These are phyloP conservation scores for Erysimum cheiri DNA, from an alignment of 441 rosid species.

Conservation along the genomic window DNA sequence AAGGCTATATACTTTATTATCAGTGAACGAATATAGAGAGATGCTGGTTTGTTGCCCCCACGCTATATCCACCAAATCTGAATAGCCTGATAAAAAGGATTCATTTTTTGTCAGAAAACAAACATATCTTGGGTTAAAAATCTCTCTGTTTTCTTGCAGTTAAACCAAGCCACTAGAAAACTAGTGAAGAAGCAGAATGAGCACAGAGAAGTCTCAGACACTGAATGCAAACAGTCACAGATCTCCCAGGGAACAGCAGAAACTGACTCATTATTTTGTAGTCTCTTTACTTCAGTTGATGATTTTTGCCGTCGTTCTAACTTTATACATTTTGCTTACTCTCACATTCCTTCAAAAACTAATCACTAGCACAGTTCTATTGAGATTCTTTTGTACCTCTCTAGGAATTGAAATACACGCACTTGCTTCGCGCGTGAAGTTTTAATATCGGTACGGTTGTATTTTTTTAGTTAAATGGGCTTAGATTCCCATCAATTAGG, in stretches of 20 bases:
- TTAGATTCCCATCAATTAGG: neutral
- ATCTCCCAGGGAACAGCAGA: constrained; percentile 8
- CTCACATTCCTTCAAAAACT: neutral
- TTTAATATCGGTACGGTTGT: neutral
- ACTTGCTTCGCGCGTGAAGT: no score
- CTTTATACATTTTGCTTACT: neutral
- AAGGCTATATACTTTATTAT: constrained; percentile 24
- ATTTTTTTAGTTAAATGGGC: neutral
- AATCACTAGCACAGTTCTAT: neutral
- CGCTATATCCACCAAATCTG: constrained; percentile 4
- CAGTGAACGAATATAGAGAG: neutral
- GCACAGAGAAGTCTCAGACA: constrained; percentile 12
- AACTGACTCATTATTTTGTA: constrained; percentile 20
- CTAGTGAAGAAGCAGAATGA: constrained; percentile 1
- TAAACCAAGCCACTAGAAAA: constrained; percentile 10
- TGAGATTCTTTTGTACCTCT: neutral
- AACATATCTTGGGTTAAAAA: neutral
- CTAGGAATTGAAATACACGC: neutral
- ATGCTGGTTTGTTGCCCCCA: constrained; percentile 35
- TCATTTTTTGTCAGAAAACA: neutral
- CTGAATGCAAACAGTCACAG: neutral
- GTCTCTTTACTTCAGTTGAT: neutral
- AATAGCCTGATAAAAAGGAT: neutral
- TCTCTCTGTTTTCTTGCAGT: constrained; percentile 26
- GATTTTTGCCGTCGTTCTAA: constrained; percentile 1